phyloP scores from a whole-genome alignment of 164 flowering plant genomes.

The Saururus chinensis region DNA sequence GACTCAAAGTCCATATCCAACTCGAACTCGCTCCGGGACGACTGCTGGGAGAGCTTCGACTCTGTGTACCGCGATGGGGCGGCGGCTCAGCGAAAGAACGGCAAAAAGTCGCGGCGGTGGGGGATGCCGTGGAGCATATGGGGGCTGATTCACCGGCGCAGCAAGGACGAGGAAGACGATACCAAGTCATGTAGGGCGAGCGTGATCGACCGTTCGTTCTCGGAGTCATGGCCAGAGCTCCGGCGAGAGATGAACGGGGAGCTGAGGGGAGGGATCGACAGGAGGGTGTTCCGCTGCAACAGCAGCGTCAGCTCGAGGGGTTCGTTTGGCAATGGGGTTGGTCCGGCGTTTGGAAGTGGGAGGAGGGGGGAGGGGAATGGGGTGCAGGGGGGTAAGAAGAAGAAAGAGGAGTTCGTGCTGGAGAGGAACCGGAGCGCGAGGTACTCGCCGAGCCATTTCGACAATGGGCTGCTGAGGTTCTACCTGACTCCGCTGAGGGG shows the following conservation, averaged over 20 bases:
- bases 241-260: constrained; percentile 43
- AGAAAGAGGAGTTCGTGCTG: constrained; percentile 39
- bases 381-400: constrained; percentile 27
- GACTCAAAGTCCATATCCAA: constrained; percentile 21
- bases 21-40: constrained; percentile 65
- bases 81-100: constrained; percentile 31
- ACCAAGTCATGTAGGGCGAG: constrained; percentile 46
- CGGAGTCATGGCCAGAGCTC: constrained; percentile 82
- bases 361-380: constrained; percentile 26
- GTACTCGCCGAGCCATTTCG: constrained; percentile 45
- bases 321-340: constrained; percentile 20
- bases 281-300: constrained; percentile 51
- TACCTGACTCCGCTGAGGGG: constrained; percentile 77
- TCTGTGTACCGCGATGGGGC: constrained; percentile 37
- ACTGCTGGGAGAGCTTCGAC: constrained; percentile 55
- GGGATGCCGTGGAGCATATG: constrained; percentile 74
- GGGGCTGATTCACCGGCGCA: constrained; percentile 61
- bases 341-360: constrained; percentile 26
- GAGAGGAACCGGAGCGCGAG: constrained; percentile 49
- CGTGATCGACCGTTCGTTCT: constrained; percentile 74
- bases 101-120: constrained; percentile 80
- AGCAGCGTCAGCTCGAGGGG: constrained; percentile 75
- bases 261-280: constrained; percentile 23
- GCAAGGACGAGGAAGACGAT: constrained; percentile 52
- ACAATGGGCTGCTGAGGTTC: constrained; percentile 62